Conservation (phyloP, 345 rosid species). For the Brassica rapa region DNA sequence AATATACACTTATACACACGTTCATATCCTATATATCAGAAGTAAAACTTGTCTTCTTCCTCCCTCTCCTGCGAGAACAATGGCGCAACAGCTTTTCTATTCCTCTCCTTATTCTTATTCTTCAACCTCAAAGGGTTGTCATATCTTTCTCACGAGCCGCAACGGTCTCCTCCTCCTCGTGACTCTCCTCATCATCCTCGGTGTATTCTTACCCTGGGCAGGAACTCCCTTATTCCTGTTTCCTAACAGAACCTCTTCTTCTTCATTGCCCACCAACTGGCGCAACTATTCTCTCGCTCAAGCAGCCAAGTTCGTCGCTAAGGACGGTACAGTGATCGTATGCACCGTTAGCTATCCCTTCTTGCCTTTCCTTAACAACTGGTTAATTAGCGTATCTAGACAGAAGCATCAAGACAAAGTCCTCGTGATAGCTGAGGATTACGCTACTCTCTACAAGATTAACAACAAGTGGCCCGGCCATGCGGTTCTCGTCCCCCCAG, state of each 20-base stretch:
- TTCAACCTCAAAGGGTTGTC: conserved; percentile 33
- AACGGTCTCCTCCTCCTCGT: background rate
- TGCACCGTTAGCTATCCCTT: conserved; percentile 2
- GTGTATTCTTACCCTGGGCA: conserved; percentile 1
- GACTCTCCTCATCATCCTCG: background rate
- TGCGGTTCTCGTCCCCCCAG: conserved; percentile 74
- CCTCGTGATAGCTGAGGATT: background rate
- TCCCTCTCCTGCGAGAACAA: background rate
- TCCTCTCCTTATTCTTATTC: background rate
- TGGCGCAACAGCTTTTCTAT: background rate
- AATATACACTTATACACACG: too few species aligned
- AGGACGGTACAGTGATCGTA: background rate
- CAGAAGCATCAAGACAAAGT: background rate
- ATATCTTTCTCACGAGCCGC: background rate
- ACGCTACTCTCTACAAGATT: conserved; percentile 44
- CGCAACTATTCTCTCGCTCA: background rate
- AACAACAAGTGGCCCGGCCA: conserved; percentile 37
- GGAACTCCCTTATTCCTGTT: background rate
- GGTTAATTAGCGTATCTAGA: background rate
- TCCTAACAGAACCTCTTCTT: background rate
- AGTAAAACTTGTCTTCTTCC: background rate
- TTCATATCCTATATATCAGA: background rate
- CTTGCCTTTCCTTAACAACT: background rate
- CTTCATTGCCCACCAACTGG: conserved; percentile 20
- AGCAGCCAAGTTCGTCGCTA: background rate